Evolutionary conservation across 331 rosid genomes (phyloP).

Genomic region (Rosa hybrid): DNA sequence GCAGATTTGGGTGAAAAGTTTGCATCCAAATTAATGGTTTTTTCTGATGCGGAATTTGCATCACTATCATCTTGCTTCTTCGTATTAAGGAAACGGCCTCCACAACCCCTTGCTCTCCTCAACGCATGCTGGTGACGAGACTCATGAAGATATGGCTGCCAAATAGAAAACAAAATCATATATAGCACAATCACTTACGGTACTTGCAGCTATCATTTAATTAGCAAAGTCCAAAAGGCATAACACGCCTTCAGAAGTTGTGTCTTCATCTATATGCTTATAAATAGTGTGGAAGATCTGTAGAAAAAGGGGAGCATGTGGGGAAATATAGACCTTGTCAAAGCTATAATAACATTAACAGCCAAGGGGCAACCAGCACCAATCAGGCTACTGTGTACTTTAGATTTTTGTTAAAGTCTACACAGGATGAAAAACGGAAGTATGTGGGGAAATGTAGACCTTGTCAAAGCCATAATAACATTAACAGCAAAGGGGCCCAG

Average conservation of each 20-base stretch:
- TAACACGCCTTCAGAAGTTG: not conserved
- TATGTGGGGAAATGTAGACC: not conserved
- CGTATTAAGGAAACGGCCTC: slow-evolving; percentile 56
- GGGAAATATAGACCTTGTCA: not conserved
- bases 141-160: slow-evolving; percentile 58
- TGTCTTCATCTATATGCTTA: not conserved
- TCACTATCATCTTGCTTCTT: slow-evolving; percentile 41
- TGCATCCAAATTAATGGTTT: slow-evolving; percentile 30
- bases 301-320: not conserved
- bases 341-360: not conserved
- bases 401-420: not conserved
- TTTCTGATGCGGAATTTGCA: slow-evolving; percentile 29
- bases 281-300: not conserved
- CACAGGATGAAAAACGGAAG: not conserved
- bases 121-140: slow-evolving; percentile 56
- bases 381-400: not conserved
- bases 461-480: not conserved
- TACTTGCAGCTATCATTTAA: not conserved
- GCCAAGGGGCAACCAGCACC: not conserved
- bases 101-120: slow-evolving; percentile 57
- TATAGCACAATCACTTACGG: not conserved
- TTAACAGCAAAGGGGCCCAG: not conserved
- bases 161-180: not conserved
- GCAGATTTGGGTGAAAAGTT: slow-evolving; percentile 28
- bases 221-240: not conserved